phyloP scores from a whole-genome alignment of 148 eudicot species.

The Chenopodium album region DNA sequence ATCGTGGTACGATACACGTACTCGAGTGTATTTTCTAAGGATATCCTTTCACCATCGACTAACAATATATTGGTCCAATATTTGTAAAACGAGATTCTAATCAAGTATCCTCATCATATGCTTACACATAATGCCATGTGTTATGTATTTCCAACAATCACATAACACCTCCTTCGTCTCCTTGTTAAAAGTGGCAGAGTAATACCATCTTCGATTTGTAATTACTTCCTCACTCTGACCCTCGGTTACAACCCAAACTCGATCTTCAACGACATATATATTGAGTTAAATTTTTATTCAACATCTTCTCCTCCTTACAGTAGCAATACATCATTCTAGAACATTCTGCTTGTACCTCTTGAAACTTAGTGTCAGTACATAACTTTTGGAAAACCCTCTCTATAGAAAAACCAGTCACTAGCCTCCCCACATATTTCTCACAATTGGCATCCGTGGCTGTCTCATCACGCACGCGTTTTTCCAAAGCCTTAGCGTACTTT shows the following conservation, averaged over 20 bases:
- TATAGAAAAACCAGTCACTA: background rate
- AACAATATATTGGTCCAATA: background rate
- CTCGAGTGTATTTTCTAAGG: background rate
- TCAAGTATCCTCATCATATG: background rate
- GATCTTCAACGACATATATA: background rate
- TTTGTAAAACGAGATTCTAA: no score
- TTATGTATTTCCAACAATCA: background rate
- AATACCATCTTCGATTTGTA: background rate
- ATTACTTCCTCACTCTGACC: background rate
- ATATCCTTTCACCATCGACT: background rate
- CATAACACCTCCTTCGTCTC: background rate
- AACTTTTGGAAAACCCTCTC: background rate
- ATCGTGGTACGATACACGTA: conserved; percentile 1
- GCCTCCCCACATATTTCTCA: background rate
- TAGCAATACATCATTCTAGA: background rate
- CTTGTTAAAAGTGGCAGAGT: background rate
- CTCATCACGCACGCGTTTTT: background rate
- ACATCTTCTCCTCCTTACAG: background rate
- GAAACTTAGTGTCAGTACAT: background rate
- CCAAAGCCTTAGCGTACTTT: background rate
- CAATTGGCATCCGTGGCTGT: background rate
- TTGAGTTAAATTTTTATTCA: background rate
- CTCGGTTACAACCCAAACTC: background rate
- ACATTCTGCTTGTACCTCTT: background rate
- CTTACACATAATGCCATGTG: background rate